Percentiles rank a stretch among this genome's conserved stretches.
phyloP scores from a whole-genome alignment of 331 rosid genomes.

The Malus hybrid region DNA sequence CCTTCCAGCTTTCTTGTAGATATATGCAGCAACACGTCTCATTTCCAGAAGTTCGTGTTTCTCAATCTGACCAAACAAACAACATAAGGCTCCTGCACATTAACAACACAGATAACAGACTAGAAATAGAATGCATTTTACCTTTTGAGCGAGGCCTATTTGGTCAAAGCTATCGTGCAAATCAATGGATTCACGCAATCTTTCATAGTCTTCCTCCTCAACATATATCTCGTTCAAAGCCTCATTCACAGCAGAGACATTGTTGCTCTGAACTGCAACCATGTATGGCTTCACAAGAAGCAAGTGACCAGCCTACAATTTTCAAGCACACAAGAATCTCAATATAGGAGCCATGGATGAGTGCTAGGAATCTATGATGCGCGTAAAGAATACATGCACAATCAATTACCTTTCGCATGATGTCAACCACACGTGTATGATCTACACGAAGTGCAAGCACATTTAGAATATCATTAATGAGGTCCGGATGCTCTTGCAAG shows the following conservation, averaged over 20 bases:
- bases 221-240: slow-evolving; percentile 95
- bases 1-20: slow-evolving; percentile 89
- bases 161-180: slow-evolving; percentile 96
- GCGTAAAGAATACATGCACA: background rate
- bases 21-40: slow-evolving; percentile 93
- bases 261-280: slow-evolving; percentile 99
- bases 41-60: slow-evolving; percentile 92
- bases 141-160: slow-evolving; percentile 98
- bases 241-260: slow-evolving; percentile 95
- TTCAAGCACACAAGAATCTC: slow-evolving; percentile 3
- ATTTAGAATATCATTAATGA: slow-evolving; percentile 88
- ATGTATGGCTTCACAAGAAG: slow-evolving; percentile 98
- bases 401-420: slow-evolving; percentile 79
- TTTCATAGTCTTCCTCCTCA: slow-evolving; percentile 98
- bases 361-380: background rate
- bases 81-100: slow-evolving; percentile 15
- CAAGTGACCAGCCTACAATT: slow-evolving; percentile 85
- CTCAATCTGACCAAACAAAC: slow-evolving; percentile 64
- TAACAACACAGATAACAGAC: slow-evolving; percentile 1
- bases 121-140: slow-evolving; percentile 21
- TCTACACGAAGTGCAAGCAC: slow-evolving; percentile 98
- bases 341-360: slow-evolving; percentile 1
- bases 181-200: slow-evolving; percentile 96
- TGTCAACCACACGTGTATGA: slow-evolving; percentile 97
- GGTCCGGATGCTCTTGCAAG: slow-evolving; percentile 99